Evolutionary conservation across 2,329 filamentous ascomycete species (phyloP), one percentile per base, ranked within the genome.

Genomic region (Neonectria neomacrospora): DNA sequence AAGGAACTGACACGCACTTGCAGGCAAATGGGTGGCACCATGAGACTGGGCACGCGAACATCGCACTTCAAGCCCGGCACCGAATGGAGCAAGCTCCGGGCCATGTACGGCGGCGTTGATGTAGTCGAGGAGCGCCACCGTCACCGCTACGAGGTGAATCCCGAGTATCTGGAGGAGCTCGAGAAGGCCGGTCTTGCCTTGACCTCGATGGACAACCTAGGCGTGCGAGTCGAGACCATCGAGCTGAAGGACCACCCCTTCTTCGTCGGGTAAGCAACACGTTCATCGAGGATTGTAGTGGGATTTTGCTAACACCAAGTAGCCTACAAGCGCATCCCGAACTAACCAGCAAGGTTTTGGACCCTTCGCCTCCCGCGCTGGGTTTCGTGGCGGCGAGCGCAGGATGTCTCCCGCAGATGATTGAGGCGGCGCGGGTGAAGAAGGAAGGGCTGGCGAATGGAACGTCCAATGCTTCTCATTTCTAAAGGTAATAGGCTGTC

Each of bases 71-170:
- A 96, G 77, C 76, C 85, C 1, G 88, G 86, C 57, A 91, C 85
- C 47, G 90, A 95, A 73, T 96, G 91, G 92, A 92, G 88, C 61
- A 90, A 89, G 69, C 85, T 97, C 26, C 90, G 93, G 16, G 86
- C 86, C 8, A 80, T 97, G 10, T 97, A 97, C 77, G 90, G 90
- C 3, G 79, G 81, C 2, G 81, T 79, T 1, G 77, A 82, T 1
- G 78, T 80, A 18, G 85, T 91, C 45, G 79, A 85, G 62, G 94
- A 97, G 82, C 88, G 94, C 54, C 94, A 97, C 78, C 88, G 94
- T 64, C 94, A 97, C 79, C 88, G 93, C 39, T 97, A 97, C 76
- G 94, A 97, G 81, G 92, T 97, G 68, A 97, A 97, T 80, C 93
- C 94, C 0, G 86, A 88, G 11, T 90, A 90, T 73, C 87, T 96